Conservation (phyloP, 2,329 filamentous ascomycete genomes). For the Sporothrix brunneoviolacea region DNA sequence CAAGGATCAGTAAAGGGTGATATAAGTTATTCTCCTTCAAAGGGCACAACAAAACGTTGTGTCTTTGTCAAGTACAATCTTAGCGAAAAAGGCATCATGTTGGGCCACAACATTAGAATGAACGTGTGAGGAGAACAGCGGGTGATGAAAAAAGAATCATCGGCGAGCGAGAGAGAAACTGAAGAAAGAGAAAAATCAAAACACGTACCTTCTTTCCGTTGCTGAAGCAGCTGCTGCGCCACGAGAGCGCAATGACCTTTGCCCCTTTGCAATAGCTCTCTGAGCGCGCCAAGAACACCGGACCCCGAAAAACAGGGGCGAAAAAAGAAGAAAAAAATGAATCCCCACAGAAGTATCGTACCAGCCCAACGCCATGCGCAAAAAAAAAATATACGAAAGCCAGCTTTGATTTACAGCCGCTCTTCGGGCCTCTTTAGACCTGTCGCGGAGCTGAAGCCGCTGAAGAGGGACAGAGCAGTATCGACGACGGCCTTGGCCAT, state of each 20-base stretch:
- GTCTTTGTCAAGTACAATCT: slow-evolving; percentile 20
- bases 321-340: background rate
- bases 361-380: background rate
- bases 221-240: background rate
- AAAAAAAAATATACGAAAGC: background rate
- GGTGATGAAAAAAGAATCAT: no score
- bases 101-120: slow-evolving; percentile 3
- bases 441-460: slow-evolving; percentile 34
- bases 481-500: slow-evolving; percentile 62
- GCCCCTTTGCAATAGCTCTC: background rate
- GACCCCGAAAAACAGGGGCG: background rate
- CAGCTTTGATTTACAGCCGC: no score
- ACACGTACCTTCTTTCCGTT: background rate
- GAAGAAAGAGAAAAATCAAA: background rate
- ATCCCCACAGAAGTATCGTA: no score
- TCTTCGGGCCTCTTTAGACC: slow-evolving; percentile 37
- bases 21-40: slow-evolving; percentile 17
- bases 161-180: background rate
- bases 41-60: slow-evolving; percentile 8
- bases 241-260: no score
- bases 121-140: background rate
- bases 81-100: slow-evolving; percentile 20
- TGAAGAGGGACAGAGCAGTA: slow-evolving; percentile 46
- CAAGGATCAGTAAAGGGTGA: slow-evolving; percentile 12
- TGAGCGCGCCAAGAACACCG: slow-evolving; percentile 1